A percentile compares a stretch with the other conserved stretches of the same genome.
Conservation (phyloP, 805 yeast genomes). For the Myxozyma monticola region DNA sequence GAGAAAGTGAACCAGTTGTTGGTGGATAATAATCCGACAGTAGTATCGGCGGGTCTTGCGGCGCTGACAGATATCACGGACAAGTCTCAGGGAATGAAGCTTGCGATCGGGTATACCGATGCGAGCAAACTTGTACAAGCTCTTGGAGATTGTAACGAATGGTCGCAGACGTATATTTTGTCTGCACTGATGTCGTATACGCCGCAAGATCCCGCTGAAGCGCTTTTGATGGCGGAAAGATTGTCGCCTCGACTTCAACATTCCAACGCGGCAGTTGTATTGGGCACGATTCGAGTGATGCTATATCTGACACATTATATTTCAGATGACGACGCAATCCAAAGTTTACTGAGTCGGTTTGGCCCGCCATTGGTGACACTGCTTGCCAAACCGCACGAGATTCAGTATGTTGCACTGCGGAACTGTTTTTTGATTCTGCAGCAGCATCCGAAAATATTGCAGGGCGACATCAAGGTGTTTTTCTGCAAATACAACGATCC, state of each 20-base stretch:
- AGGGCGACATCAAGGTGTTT: slow-evolving; percentile 71
- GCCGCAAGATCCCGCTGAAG: slow-evolving; percentile 69
- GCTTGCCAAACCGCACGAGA: slow-evolving; percentile 69
- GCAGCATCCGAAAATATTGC: slow-evolving; percentile 58
- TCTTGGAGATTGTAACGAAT: slow-evolving; percentile 50
- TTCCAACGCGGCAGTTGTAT: slow-evolving; percentile 75
- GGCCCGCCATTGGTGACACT: slow-evolving; percentile 70
- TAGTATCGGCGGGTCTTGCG: slow-evolving; percentile 68
- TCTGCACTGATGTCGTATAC: slow-evolving; percentile 65
- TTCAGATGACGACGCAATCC: slow-evolving; percentile 54
- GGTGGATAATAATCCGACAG: slow-evolving; percentile 54
- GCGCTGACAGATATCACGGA: slow-evolving; percentile 67
- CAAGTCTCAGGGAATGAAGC: slow-evolving; percentile 48
- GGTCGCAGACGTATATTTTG: slow-evolving; percentile 72
- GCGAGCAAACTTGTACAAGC: slow-evolving; percentile 47
- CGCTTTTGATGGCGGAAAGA: slow-evolving; percentile 62
- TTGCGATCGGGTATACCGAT: slow-evolving; percentile 54
- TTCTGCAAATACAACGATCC: slow-evolving; percentile 85
- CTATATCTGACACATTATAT: slow-evolving; percentile 74
- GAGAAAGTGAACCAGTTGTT: slow-evolving; percentile 53
- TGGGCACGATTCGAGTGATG: slow-evolving; percentile 72
- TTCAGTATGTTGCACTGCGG: slow-evolving; percentile 78
- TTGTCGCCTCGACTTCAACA: slow-evolving; percentile 73
- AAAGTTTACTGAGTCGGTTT: slow-evolving; percentile 55
- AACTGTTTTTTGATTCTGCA: slow-evolving; percentile 75